These are phyloP conservation scores for Verbena officinalis DNA, from an alignment of 257 asterid species.

Conservation along the genomic window DNA sequence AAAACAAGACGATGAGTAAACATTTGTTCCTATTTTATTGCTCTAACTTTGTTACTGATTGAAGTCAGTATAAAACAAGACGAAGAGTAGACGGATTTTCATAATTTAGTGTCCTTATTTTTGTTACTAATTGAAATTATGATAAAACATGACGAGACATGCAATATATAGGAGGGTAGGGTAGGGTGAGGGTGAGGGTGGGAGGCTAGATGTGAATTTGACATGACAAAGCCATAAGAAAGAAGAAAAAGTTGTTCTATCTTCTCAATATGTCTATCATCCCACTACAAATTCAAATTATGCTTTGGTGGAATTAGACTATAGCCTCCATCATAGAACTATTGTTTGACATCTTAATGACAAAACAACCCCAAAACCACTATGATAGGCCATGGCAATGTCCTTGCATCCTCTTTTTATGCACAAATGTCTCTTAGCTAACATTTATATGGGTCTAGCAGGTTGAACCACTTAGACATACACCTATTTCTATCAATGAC, in stretches of 20 bases:
- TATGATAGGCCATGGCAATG: constrained; percentile 10
- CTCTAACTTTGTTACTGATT: too few relatives aligned
- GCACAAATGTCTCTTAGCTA: constrained; percentile 10
- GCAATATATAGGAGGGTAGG: neutral
- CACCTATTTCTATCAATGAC: too few relatives aligned
- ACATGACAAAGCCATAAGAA: constrained; percentile 21
- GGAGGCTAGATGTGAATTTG: constrained; percentile 12
- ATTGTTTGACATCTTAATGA: constrained; percentile 15
- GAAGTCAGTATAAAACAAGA: too few relatives aligned
- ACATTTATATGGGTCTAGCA: neutral
- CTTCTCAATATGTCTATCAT: constrained; percentile 12
- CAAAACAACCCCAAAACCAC: constrained; percentile 20
- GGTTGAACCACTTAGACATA: too few relatives aligned
- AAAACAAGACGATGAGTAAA: too few relatives aligned
- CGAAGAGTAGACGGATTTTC: too few relatives aligned
- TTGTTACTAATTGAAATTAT: neutral
- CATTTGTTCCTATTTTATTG: too few relatives aligned
- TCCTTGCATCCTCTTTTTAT: neutral
- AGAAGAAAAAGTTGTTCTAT: constrained; percentile 6
- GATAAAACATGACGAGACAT: too few relatives aligned
- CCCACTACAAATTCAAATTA: constrained; percentile 3
- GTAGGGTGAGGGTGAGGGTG: constrained; percentile 9
- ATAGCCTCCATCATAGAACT: constrained; percentile 18
- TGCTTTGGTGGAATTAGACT: constrained; percentile 24
- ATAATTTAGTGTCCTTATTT: too few relatives aligned